Evolutionary conservation across 2,329 filamentous ascomycete genomes (phyloP).

Genomic region (Fusarium bulbicola): DNA sequence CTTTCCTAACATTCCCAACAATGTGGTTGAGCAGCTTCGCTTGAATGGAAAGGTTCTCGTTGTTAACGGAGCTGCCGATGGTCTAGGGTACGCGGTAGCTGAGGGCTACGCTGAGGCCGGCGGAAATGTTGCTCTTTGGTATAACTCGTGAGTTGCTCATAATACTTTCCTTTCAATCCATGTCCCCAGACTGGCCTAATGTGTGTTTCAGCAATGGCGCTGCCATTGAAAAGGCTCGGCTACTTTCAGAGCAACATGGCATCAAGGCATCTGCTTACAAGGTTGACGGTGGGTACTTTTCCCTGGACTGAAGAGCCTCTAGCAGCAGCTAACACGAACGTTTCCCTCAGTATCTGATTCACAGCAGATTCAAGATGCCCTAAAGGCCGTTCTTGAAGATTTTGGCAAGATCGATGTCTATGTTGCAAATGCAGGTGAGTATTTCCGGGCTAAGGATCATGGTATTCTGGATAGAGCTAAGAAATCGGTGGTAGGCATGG

Average conservation of each 20-base stretch:
- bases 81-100: slow-evolving; percentile 55
- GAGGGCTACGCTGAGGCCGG: slow-evolving; percentile 58
- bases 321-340: neutral
- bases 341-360: slow-evolving; percentile 51
- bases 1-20: slow-evolving; percentile 42
- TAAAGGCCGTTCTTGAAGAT: slow-evolving; percentile 32
- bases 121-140: slow-evolving; percentile 50
- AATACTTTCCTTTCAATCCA: neutral
- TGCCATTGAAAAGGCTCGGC: slow-evolving; percentile 49
- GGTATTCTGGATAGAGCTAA: neutral
- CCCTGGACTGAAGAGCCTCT: neutral
- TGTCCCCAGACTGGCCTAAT: neutral
- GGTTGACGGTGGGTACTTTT: slow-evolving; percentile 48
- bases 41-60: slow-evolving; percentile 53
- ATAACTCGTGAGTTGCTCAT: slow-evolving; percentile 42
- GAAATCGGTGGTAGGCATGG: slow-evolving; percentile 10
- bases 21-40: slow-evolving; percentile 56
- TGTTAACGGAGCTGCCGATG: slow-evolving; percentile 57
- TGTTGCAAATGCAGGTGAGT: slow-evolving; percentile 43
- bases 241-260: slow-evolving; percentile 45
- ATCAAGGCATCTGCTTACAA: slow-evolving; percentile 54
- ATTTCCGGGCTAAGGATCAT: neutral
- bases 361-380: slow-evolving; percentile 34
- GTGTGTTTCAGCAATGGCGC: slow-evolving; percentile 38
- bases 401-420: slow-evolving; percentile 42